Evolutionary conservation across 2,329 filamentous ascomycete genomes (phyloP), one percentile per base, ranked within the genome.

Genomic region (Fusarium sp.): DNA sequence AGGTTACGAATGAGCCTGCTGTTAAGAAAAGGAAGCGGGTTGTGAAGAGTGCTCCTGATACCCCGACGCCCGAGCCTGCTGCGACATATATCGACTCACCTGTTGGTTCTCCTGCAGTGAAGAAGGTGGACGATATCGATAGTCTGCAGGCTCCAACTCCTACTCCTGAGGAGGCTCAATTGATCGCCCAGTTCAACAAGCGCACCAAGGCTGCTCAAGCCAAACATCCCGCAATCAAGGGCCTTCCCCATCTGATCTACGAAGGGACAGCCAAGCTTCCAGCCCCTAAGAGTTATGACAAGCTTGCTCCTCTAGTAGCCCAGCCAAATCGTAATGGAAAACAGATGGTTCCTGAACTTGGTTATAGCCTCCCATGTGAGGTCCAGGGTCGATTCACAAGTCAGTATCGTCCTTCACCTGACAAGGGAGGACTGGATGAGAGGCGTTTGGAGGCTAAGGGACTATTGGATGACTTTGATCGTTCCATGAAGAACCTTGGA

Each of bases 211-310:
- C 77, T 29, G 78, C 77, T 7, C 81, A 83, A 62, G 75, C 75
- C 8, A 81, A 78, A 25, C 79, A 81, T 13, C 81, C 81, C 13
- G 67, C 79, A 0, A 79, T 83, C 30, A 79, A 78, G 34, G 82
- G 81, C 4, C 76, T 83, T 5, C 78, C 80, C 2, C 75, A 80
- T 65, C 73, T 84, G 7, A 74, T 80, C 4, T 80, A 77, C 32
- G 77, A 80, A 24, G 81, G 78, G 4, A 79, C 75, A n/a, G 74
- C 79, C n/a, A 83, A 82, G 64, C 75, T 84, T 48, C 78, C 82
- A 67, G 80, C 79, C 1, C 81, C 82, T 7, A 84, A 84, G 68
- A 83, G 80, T 57, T 83, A 82, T 57, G 82, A 84, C 47, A 83
- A 83, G 64, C 75, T 84, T 37, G 77, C 80, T 2, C 82, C 82